Evolutionary conservation across 2,329 filamentous ascomycete species (phyloP).

Genomic region (Fusarium graminum): DNA sequence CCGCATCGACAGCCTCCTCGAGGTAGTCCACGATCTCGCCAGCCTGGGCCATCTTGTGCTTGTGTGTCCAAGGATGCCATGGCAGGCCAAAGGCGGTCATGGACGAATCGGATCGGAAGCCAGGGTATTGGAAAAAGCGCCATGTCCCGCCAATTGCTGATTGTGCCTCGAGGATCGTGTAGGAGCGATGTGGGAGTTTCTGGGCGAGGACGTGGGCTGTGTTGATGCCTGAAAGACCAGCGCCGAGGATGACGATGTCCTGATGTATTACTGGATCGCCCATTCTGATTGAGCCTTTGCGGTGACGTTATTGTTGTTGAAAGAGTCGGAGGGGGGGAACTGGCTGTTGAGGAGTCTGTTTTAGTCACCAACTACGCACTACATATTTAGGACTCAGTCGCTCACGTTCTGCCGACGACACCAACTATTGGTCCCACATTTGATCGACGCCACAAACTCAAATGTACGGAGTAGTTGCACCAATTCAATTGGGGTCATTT

Average conservation of each 20-base stretch:
- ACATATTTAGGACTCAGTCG: too few relatives aligned
- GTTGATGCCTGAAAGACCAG: slow-evolving; percentile 81
- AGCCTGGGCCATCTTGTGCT: slow-evolving; percentile 65
- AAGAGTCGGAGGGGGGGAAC: slow-evolving; percentile 6
- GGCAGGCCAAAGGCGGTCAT: slow-evolving; percentile 73
- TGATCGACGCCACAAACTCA: not conserved
- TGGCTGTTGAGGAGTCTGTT: slow-evolving; percentile 14
- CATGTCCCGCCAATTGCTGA: slow-evolving; percentile 79
- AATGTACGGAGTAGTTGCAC: not conserved
- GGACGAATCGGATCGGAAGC: slow-evolving; percentile 75
- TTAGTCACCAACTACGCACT: not conserved
- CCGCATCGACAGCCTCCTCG: slow-evolving; percentile 61
- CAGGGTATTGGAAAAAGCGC: slow-evolving; percentile 82
- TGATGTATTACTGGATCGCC: slow-evolving; percentile 42
- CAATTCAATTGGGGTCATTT: not conserved
- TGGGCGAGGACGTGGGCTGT: slow-evolving; percentile 75
- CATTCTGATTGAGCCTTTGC: slow-evolving; percentile 30
- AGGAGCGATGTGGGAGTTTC: slow-evolving; percentile 67
- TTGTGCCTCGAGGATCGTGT: slow-evolving; percentile 76
- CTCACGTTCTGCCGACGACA: not conserved
- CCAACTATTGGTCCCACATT: slow-evolving; percentile 1
- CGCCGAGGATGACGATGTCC: slow-evolving; percentile 76
- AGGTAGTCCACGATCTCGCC: slow-evolving; percentile 67
- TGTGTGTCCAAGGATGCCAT: slow-evolving; percentile 77
- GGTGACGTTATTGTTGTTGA: not conserved